phyloP scores from a whole-genome alignment of 2,329 filamentous ascomycete species.

The Pseudocercospora fuligena region DNA sequence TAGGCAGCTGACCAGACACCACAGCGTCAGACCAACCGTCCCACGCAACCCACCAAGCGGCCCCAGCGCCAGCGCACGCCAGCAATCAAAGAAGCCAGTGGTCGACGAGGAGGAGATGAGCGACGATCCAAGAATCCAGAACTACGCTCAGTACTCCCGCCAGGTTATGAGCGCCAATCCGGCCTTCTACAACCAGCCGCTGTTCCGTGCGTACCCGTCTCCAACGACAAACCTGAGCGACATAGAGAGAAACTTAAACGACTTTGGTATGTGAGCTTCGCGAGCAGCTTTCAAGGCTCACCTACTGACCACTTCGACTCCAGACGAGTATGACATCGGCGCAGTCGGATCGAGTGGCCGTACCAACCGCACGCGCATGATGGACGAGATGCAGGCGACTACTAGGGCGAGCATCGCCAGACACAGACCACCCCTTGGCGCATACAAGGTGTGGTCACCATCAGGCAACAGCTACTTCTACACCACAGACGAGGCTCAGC shows the following conservation, averaged over 20 bases:
- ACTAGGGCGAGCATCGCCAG: neutral
- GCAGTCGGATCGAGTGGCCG: neutral
- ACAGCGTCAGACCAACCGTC: neutral
- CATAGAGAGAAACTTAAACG: slow-evolving; percentile 15
- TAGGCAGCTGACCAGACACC: neutral
- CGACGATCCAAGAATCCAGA: slow-evolving; percentile 23
- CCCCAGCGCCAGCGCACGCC: neutral
- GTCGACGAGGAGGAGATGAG: slow-evolving; percentile 17
- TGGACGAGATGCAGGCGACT: neutral
- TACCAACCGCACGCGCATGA: neutral
- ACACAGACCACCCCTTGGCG: neutral
- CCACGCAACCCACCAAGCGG: slow-evolving; percentile 2
- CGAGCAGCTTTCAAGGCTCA: slow-evolving; percentile 3
- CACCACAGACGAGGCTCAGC: slow-evolving; percentile 7
- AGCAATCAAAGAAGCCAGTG: neutral
- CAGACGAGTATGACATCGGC: slow-evolving; percentile 13
- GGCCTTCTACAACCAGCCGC: neutral
- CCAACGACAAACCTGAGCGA: slow-evolving; percentile 16
- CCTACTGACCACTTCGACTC: slow-evolving; percentile 1
- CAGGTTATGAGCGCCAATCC: slow-evolving; percentile 3
- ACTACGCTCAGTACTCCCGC: slow-evolving; percentile 18
- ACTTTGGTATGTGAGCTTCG: slow-evolving; percentile 10
- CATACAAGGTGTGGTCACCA: neutral
- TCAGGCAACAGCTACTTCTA: slow-evolving; percentile 7
- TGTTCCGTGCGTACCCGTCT: slow-evolving; percentile 10